Conservation (phyloP, 768 basidiomycete species). For the Rhodosporidiobolus odoratus region DNA sequence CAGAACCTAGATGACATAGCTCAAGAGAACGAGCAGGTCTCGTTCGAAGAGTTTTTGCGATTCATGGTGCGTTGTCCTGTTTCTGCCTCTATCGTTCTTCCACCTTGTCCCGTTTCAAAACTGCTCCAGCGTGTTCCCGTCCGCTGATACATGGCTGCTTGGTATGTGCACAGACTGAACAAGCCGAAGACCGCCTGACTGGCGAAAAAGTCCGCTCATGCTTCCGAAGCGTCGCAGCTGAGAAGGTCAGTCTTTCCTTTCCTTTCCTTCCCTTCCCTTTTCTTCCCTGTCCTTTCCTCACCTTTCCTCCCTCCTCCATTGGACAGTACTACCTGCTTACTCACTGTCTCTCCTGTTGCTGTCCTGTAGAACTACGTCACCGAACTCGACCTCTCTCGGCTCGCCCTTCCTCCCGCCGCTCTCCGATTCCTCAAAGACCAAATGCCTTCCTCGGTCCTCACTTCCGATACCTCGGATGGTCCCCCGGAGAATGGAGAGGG, state of each 20-base stretch:
- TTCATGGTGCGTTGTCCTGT: constrained; percentile 58
- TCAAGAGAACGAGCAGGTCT: constrained; percentile 69
- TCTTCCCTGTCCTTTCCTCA: neutral
- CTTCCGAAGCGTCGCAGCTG: constrained; percentile 82
- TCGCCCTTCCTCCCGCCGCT: constrained; percentile 66
- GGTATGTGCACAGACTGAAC: constrained; percentile 64
- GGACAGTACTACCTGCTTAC: no score
- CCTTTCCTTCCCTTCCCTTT: neutral
- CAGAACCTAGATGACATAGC: constrained; percentile 22
- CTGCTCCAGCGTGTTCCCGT: neutral
- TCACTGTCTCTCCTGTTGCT: neutral
- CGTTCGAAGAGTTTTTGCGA: constrained; percentile 89
- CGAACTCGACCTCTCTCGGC: constrained; percentile 81
- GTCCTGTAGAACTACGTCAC: constrained; percentile 73
- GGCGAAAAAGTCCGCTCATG: constrained; percentile 85
- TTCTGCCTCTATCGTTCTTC: neutral
- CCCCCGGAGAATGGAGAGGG: neutral
- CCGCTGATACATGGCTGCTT: neutral
- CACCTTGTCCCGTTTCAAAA: no score
- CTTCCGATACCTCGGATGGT: neutral
- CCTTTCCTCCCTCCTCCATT: constrained; percentile 12
- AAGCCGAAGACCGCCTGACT: constrained; percentile 91
- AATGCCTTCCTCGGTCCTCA: constrained; percentile 58
- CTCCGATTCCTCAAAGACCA: constrained; percentile 76
- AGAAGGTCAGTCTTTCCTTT: constrained; percentile 61